Evolutionary conservation across 1,139 yeast genomes (phyloP).

Genomic region (Geotrichum restrictum): DNA sequence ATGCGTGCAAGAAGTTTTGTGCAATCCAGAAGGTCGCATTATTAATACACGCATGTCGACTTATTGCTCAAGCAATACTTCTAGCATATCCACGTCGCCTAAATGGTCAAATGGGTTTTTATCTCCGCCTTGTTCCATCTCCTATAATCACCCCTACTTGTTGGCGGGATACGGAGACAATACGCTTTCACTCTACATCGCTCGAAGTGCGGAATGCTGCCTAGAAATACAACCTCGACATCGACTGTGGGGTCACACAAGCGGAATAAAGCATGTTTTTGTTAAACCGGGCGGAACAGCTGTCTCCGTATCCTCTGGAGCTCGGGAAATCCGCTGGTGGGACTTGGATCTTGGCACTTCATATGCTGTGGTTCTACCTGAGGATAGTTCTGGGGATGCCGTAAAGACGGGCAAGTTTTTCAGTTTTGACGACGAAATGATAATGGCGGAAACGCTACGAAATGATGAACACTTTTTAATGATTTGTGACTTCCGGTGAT

Average conservation of each 20-base stretch:
- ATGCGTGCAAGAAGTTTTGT: slow-evolving; percentile 20
- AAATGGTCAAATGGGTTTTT: slow-evolving; percentile 17
- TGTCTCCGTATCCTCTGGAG: slow-evolving; percentile 23
- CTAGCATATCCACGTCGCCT: slow-evolving; percentile 3
- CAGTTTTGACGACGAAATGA: slow-evolving; percentile 22
- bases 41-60: slow-evolving; percentile 22
- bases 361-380: slow-evolving; percentile 4
- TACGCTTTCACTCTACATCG: slow-evolving; percentile 20
- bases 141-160: slow-evolving; percentile 21
- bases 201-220: slow-evolving; percentile 20
- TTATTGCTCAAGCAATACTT: slow-evolving; percentile 9
- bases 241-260: slow-evolving; percentile 25
- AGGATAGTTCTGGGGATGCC: background rate
- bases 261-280: slow-evolving; percentile 22
- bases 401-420: slow-evolving; percentile 19
- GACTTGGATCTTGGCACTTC: slow-evolving; percentile 17
- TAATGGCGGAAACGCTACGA: slow-evolving; percentile 17
- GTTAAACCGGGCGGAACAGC: slow-evolving; percentile 24
- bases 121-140: slow-evolving; percentile 13
- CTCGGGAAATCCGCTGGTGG: slow-evolving; percentile 26
- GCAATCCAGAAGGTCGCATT: slow-evolving; percentile 20
- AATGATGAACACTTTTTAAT: slow-evolving; percentile 14
- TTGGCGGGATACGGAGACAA: slow-evolving; percentile 20
- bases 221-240: slow-evolving; percentile 20
- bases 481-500: slow-evolving; percentile 21